Evolutionary conservation across 2,329 filamentous ascomycete genomes (phyloP), one percentile per base, ranked within the genome.

Genomic region (Pyrenophora tritici-repentis): DNA sequence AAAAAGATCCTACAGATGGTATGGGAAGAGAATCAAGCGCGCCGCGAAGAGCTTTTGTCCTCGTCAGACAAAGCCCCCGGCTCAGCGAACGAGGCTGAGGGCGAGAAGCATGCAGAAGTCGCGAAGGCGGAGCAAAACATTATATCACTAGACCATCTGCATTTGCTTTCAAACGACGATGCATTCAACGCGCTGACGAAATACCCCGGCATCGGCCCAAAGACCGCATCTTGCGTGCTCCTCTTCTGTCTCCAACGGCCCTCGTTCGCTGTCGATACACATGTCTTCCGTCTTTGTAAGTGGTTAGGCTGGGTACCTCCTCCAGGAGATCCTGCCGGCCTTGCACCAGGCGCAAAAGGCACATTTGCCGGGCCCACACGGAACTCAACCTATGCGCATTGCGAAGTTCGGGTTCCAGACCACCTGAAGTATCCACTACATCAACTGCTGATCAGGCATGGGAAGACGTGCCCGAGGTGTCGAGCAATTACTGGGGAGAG

Each of bases 1-100:
- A 91, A 92, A 68, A 73, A 75, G 13, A 90, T 90, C 31, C 77
- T 95, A 7, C 83, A 90, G 43, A 84, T 86, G 72, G 87, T 91
- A 0, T 85, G 88, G 64, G 76, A 84, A 37, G 85, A 90, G 59
- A 90, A 90, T 32, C 78, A 83, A 59, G 73, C 75, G n/a, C 80
- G 83, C 9, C 79, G 77, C 16, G 73, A 81, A 16, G 79, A 78
- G 0, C 76, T 86, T 17, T 33, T 61, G 12, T 59, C 66, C 12
- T 61, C 62, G 6, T 76, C 38, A 50, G 75, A 75, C n/a, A 47
- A 56, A 13, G 66, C 70, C 2, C 66, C 75, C 3, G 73, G 77
- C 2, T 76, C 76, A 0, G 68, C 75, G 6, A 72, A 83, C 4
- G 73, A 80, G 36, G 75, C 76, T 2, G 73, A 75, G 10, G 73